These are phyloP conservation scores for Cercospora citrullina DNA, from an alignment of 2,329 filamentous ascomycete genomes.

Conservation along the genomic window DNA sequence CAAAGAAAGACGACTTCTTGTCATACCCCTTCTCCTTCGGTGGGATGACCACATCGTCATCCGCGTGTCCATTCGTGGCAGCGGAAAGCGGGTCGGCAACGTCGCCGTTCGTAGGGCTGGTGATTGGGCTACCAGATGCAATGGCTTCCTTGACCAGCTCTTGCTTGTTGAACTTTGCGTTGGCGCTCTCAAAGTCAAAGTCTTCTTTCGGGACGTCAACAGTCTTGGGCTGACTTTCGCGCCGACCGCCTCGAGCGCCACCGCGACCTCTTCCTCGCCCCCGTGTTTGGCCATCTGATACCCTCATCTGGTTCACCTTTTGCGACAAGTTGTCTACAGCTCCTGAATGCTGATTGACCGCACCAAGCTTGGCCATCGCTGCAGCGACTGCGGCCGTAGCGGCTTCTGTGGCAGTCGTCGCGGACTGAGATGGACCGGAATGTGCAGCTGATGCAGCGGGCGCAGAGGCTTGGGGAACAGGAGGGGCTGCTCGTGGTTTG, in stretches of 20 bases:
- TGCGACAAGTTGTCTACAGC: conserved; percentile 68
- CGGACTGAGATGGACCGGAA: conserved; percentile 22
- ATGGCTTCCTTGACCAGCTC: conserved; percentile 87
- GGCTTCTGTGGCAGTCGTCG: conserved; percentile 65
- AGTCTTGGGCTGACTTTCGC: conserved; percentile 46
- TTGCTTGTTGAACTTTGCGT: conserved; percentile 87
- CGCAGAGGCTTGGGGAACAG: conserved; percentile 13
- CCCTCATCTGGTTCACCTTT: conserved; percentile 74
- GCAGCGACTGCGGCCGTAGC: conserved; percentile 76
- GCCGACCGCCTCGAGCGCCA: conserved; percentile 42
- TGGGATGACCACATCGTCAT: conserved; percentile 47
- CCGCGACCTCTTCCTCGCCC: conserved; percentile 52
- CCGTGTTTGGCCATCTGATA: conserved; percentile 36
- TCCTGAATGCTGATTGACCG: conserved; percentile 32
- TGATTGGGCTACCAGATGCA: conserved; percentile 69
- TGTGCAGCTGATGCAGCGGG: conserved; percentile 17
- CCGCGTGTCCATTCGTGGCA: conserved; percentile 34
- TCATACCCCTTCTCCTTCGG: conserved; percentile 66
- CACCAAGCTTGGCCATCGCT: conserved; percentile 72
- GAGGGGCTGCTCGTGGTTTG: conserved; percentile 24
- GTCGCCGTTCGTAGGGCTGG: conserved; percentile 38
- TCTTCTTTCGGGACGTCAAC: conserved; percentile 88
- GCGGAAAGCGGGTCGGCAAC: conserved; percentile 27
- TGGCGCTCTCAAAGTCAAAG: conserved; percentile 85
- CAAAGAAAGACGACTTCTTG: conserved; percentile 88